A percentile compares a stretch with the other conserved stretches of the same genome.
These are phyloP conservation scores for Cercospora sp. DNA, from an alignment of 2,329 filamentous ascomycete species.

Conservation along the genomic window DNA sequence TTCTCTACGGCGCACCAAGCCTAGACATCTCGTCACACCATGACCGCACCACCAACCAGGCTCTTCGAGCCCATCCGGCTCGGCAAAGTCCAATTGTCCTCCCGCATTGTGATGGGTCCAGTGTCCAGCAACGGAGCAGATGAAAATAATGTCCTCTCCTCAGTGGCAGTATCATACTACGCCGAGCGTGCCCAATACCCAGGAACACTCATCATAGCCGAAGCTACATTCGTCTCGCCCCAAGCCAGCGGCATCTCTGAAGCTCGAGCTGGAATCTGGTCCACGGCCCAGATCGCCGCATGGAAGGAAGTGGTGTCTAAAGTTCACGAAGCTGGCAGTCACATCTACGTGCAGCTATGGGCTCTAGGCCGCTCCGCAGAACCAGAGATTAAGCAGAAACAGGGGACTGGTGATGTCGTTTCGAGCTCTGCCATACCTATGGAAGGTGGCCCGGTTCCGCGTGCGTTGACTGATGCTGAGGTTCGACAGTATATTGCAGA, in stretches of 20 bases:
- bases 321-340: slow-evolving; percentile 53
- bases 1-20: not conserved
- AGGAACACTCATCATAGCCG: slow-evolving; percentile 39
- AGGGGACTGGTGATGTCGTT: slow-evolving; percentile 36
- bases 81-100: slow-evolving; percentile 44
- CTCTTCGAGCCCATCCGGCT: slow-evolving; percentile 47
- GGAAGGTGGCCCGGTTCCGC: slow-evolving; percentile 39
- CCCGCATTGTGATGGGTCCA: slow-evolving; percentile 58
- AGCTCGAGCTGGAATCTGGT: slow-evolving; percentile 33
- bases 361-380: slow-evolving; percentile 52
- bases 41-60: slow-evolving; percentile 4
- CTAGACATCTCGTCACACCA: not conserved
- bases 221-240: slow-evolving; percentile 40
- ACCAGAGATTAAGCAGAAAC: slow-evolving; percentile 32
- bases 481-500: slow-evolving; percentile 39
- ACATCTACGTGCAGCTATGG: slow-evolving; percentile 50
- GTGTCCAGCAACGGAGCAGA: slow-evolving; percentile 48
- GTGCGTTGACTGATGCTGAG: slow-evolving; percentile 42
- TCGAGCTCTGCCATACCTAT: slow-evolving; percentile 38
- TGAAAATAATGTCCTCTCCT: slow-evolving; percentile 41
- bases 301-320: slow-evolving; percentile 55
- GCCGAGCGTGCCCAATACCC: slow-evolving; percentile 34
- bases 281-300: slow-evolving; percentile 46
- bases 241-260: slow-evolving; percentile 34
- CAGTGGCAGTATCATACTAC: slow-evolving; percentile 37